Evolutionary conservation across 345 rosid species (phyloP), one percentile per base, ranked within the genome.

Genomic region (Eucalyptus marginata): DNA sequence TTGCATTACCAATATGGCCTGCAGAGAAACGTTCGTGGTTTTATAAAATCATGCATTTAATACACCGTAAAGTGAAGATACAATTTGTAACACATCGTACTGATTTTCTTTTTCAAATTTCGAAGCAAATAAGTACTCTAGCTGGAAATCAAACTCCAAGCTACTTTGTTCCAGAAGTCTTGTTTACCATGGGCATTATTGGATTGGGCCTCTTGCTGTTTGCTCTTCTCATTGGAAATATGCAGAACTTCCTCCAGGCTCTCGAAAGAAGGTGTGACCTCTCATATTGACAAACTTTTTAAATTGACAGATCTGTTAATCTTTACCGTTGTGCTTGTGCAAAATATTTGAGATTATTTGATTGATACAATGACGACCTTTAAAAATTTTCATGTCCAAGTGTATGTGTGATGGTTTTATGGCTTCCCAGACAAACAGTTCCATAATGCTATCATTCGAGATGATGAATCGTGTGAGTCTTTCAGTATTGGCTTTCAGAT

Each of bases 51-150:
- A 62, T 27, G 31, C 33, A 62, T 13, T 62, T 12, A 13, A 27
- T 27, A 3, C 33, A 14, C 8, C 16, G 27, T 62, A 62, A 62
- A 27, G 68, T 62, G 68, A 62, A 62, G 68, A 62, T 62, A 62
- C 33, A 27, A 62, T 62, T 12, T 62, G 68, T 13, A 7, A 58
- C 88, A 22, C 59, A 54, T 40, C 13, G 51, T 43, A 44, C 71
- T 87, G 8, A 59, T 49, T 54, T 36, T 59, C 33, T 46, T 29
- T 66, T 31, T 17, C 66, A 31, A 18, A 71, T 88, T 86, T 91
- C 59, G 90, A 92, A 97, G 99, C 99, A 97, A 97, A 96, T 96
- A 93, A 96, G 99, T 89, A 96, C 99, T 52, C 96, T 97, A 66
- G 99, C 97, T 85, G 99, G 99, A 88, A 97, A 96, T 90, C 99